These are phyloP conservation scores for Nakaseomyces uthaithaninus DNA, from an alignment of 1,139 yeast species.

Conservation along the genomic window DNA sequence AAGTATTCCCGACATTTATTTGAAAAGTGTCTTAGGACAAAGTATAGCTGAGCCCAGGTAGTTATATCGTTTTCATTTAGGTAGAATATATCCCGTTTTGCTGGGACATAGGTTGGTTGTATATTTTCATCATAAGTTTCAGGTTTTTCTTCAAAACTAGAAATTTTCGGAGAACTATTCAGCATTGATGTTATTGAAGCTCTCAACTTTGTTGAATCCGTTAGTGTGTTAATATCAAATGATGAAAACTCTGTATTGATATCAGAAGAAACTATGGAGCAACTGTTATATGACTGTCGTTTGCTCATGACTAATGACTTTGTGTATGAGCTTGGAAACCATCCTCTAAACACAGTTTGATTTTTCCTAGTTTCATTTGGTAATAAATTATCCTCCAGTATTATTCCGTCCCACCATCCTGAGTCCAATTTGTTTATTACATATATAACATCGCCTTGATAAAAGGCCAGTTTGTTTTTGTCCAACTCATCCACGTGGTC, in stretches of 20 bases:
- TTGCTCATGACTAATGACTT: constrained; percentile 6
- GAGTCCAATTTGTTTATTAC: constrained; percentile 42
- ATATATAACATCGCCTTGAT: constrained; percentile 30
- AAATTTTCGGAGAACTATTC: background rate
- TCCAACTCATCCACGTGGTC: background rate
- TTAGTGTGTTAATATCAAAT: background rate
- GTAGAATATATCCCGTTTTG: constrained; percentile 4
- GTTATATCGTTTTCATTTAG: constrained; percentile 6
- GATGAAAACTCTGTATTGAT: background rate
- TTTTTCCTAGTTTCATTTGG: background rate
- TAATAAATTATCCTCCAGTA: background rate
- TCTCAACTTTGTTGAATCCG: background rate
- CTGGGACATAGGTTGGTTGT: background rate
- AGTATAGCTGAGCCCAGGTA: constrained; percentile 23
- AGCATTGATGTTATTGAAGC: constrained; percentile 4
- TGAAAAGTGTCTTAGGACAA: background rate
- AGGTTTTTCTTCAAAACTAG: background rate
- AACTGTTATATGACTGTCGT: background rate
- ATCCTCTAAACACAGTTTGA: constrained; percentile 44
- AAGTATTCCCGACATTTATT: background rate
- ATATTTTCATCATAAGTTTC: background rate
- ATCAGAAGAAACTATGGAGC: background rate
- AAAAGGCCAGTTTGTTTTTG: constrained; percentile 12
- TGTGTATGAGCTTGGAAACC: constrained; percentile 60
- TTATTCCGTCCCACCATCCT: constrained; percentile 74